Conservation (phyloP, 306 rosid species). For the Dryas octopetala region DNA sequence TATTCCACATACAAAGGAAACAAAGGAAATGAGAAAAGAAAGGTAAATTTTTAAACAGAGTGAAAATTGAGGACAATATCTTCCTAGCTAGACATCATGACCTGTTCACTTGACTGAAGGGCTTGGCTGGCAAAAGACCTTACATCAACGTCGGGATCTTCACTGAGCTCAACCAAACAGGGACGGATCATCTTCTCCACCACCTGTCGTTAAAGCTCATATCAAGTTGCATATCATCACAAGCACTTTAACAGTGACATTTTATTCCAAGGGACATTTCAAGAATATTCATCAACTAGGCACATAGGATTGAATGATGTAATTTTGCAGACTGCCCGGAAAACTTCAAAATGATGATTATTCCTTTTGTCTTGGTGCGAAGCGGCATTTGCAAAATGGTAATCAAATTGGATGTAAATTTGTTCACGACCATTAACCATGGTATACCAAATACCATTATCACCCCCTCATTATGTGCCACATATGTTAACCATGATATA, state of each 20-base stretch:
- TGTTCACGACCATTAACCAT: too few relatives aligned
- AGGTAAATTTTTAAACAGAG: neutral
- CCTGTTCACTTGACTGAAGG: conserved; percentile 74
- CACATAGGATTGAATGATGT: too few relatives aligned
- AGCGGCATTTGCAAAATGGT: too few relatives aligned
- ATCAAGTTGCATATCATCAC: neutral
- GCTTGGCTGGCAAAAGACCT: conserved; percentile 88
- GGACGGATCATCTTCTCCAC: conserved; percentile 86
- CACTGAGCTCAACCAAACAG: conserved; percentile 83
- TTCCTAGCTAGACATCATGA: conserved; percentile 79
- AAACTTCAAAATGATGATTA: too few relatives aligned
- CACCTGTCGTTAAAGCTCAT: conserved; percentile 47
- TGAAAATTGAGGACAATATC: neutral
- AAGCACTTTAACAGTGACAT: neutral
- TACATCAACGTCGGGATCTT: conserved; percentile 95
- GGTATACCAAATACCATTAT: too few relatives aligned
- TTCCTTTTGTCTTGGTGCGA: neutral
- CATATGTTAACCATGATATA: too few relatives aligned
- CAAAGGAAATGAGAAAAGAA: neutral
- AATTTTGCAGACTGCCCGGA: too few relatives aligned
- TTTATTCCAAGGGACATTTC: conserved; percentile 7
- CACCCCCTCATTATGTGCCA: too few relatives aligned
- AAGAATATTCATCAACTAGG: neutral
- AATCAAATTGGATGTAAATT: too few relatives aligned
- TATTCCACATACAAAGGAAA: neutral